Evolutionary conservation across 148 eudicot species (phyloP).

Genomic region (Vaccinium darrowii): DNA sequence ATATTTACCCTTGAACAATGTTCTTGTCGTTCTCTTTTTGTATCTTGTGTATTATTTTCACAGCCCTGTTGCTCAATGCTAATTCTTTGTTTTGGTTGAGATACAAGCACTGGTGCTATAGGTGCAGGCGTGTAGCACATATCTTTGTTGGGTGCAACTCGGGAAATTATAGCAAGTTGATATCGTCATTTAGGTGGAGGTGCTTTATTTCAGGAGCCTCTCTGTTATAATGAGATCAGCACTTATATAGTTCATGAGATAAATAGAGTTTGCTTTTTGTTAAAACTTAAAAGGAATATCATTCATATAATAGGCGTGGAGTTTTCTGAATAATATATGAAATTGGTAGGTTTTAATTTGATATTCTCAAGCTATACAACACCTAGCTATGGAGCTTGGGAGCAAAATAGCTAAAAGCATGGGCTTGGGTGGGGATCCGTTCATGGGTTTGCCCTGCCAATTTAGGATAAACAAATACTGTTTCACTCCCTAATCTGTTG

Average conservation of each 20-base stretch:
- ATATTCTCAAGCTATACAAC: too few species aligned
- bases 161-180: not conserved
- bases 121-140: not conserved
- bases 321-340: not conserved
- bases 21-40: not conserved
- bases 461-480: too few species aligned
- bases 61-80: not conserved
- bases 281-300: not conserved
- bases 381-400: too few species aligned
- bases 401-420: too few species aligned
- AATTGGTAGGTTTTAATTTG: not conserved
- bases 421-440: too few species aligned
- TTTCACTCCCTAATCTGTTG: too few species aligned
- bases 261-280: not conserved
- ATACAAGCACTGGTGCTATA: not conserved
- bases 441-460: too few species aligned
- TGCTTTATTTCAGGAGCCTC: not conserved
- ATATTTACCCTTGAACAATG: not conserved
- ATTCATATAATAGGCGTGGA: not conserved
- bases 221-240: not conserved
- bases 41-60: not conserved
- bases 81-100: not conserved
- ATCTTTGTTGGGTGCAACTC: not conserved
- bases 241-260: not conserved
- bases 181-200: not conserved